Conservation (phyloP, 2,329 filamentous ascomycete species). For the Nemania diffusa region DNA sequence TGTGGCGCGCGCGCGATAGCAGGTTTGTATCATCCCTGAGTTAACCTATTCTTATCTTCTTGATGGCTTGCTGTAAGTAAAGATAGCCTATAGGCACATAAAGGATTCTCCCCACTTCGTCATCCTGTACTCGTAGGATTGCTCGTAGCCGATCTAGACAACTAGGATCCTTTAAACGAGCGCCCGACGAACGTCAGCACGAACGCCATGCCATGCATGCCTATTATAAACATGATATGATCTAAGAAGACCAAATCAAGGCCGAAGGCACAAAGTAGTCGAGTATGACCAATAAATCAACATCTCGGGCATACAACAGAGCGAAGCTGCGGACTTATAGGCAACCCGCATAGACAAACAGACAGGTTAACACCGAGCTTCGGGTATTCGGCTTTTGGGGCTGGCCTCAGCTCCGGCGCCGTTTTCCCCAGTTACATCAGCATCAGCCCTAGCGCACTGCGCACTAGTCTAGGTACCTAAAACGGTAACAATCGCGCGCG, state of each 20-base stretch:
- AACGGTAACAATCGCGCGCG: slow-evolving; percentile 19
- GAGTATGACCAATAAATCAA: not conserved
- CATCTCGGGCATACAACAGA: not conserved
- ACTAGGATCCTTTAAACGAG: not conserved
- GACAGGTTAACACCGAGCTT: slow-evolving; percentile 7
- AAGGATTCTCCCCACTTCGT: not conserved
- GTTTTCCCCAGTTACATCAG: slow-evolving; percentile 12
- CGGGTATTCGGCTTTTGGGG: not conserved
- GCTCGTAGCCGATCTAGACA: not conserved
- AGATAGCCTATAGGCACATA: not conserved
- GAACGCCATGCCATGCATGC: not conserved
- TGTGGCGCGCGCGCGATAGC: too few relatives aligned
- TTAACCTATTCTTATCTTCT: not conserved
- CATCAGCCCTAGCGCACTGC: not conserved
- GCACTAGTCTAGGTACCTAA: not conserved
- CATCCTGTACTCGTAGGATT: not conserved
- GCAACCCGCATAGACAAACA: not conserved
- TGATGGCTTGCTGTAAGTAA: not conserved
- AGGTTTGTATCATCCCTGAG: too few relatives aligned
- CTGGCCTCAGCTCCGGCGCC: not conserved
- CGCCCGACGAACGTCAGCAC: not conserved
- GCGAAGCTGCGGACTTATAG: not conserved
- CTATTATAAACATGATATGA: slow-evolving; percentile 3
- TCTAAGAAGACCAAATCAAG: not conserved
- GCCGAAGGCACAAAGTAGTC: not conserved